Evolutionary conservation across 2,329 filamentous ascomycete species (phyloP), one percentile per base, ranked within the genome.

Genomic region (Aureobasidium zeae): DNA sequence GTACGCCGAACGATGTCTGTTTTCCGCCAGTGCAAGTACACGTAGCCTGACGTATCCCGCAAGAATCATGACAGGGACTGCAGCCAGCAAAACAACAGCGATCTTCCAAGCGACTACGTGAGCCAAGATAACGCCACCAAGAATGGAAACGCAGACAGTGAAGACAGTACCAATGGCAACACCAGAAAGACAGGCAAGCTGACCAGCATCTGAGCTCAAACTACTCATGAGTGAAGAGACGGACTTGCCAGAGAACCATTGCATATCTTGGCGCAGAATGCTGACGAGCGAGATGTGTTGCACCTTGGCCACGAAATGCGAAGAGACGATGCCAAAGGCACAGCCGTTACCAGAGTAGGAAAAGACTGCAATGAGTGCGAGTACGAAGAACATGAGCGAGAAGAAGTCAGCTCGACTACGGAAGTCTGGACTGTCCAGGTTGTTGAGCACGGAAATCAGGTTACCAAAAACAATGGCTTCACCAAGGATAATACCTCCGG

Each of bases 1-100:
- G 51, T 81, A 85, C 2, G 81, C 78, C 17, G 71, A 73, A 29
- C 78, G 73, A 51, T 83, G 77, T 11, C 73, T 72, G 44, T 74
- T 70, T 49, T 83, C 76, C 35, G 80, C 77, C 26, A 72, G 69
- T 2, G 74, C 71, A 11, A 72, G 58, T 3, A 72, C 64, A 4
- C 66, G 62, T 9, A 72, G 58, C 29, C 69, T 62, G 15, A 69
- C 53, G 48, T 66, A 72, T 0, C 70, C 69, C 16, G 62, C 46
- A 5, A 59, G 63, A 1, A 67, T 49, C 61, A 72, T 68, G 25
- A 72, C 52, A 0, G 70, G 70, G 0, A 72, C 66, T 2, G 66
- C 67, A 13, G 63, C 60, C n/a, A 72, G 58, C 5, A 72, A 52
- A 1, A 72, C 70, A 12, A 72, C 60, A 2, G 69, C 68, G 20